Conservation (phyloP, 306 rosid genomes). For the Inga leiocalycina region DNA sequence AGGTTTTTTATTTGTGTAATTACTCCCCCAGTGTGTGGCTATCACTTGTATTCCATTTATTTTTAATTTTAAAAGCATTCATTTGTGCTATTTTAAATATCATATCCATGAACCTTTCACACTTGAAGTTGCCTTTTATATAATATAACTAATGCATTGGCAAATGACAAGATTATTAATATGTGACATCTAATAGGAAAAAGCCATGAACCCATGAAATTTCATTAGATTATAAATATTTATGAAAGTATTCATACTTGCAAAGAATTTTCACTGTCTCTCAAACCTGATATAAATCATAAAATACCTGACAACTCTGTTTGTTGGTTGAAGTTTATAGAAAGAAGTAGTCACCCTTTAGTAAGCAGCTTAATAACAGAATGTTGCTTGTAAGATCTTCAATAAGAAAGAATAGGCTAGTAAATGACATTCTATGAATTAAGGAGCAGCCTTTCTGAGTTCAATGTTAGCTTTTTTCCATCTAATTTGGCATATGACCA, state of each 20-base stretch:
- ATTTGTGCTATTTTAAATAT: neutral
- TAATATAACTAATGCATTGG: neutral
- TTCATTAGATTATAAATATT: neutral
- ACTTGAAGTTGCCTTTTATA: neutral
- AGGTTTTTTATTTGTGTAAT: neutral
- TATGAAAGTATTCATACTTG: slow-evolving; percentile 7
- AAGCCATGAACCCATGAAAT: slow-evolving; percentile 1
- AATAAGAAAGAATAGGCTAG: slow-evolving; percentile 2
- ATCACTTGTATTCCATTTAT: neutral
- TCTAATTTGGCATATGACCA: slow-evolving; percentile 28
- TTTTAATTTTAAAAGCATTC: neutral
- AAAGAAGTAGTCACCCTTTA: neutral
- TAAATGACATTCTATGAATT: neutral
- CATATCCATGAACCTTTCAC: neutral
- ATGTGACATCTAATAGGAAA: slow-evolving; percentile 1
- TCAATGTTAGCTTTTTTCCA: neutral
- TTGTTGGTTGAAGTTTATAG: neutral
- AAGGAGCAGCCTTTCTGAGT: slow-evolving; percentile 10
- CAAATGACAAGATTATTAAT: neutral
- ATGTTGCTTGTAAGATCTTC: slow-evolving; percentile 1
- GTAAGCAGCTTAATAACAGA: neutral
- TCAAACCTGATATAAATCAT: neutral
- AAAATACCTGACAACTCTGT: neutral
- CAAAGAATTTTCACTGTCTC: neutral
- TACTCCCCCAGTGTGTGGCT: neutral